Base-by-base conservation (phyloP, 768 basidiomycete genomes). In the Amanita molliuscula region DNA sequence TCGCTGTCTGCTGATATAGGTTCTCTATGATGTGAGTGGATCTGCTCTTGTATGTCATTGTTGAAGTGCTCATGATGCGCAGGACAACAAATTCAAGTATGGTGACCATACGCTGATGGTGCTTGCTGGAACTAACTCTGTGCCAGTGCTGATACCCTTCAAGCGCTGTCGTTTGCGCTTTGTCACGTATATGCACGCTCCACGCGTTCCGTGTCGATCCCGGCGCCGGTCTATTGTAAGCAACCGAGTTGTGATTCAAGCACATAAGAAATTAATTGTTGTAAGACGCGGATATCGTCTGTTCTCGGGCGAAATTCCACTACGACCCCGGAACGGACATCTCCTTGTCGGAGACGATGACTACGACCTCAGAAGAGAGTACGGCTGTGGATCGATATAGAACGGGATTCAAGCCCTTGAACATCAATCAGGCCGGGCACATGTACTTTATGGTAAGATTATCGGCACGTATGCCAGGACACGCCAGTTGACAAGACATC, bases 201-300 rank as follows among this genome's bases (percentile, higher is more conserved):
- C 0, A 90, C 89, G 0, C 81, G 89, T 6, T 86, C 86, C 0
- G 88, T 92, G 0, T 90, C 88, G 0, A 89, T 91, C 37, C 88
- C 88, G 0, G 88, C 88, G 0, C 88, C 88, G 0, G 86, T 89
- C 0, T 91, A 91, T 54, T 91, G 88, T 89, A 57, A 58, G 81
- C 6, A 34, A 15, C 29, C 26, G 6, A n/a, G 28, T 36, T 4
- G 29, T n/a, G 31, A 20, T 13, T 16, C 21, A 4, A 20, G 10
- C 9, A 34, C 33, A 18, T 21, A 36, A 2, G n/a, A n/a, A 23
- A 23, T 4, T 23, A 21, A 34, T 35, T 11, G 26, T 53, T 8
- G 42, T 16, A 80, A 87, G 85, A 88, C 59, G 86, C 85, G 6
- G 83, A 88, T 59, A 84, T 82, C 21, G 86, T 88, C 16, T 90